Evolutionary conservation across 495 filamentous ascomycete genomes (phyloP), one percentile per base, ranked within the genome.

Genomic region (Elasticomyces elasticus): DNA sequence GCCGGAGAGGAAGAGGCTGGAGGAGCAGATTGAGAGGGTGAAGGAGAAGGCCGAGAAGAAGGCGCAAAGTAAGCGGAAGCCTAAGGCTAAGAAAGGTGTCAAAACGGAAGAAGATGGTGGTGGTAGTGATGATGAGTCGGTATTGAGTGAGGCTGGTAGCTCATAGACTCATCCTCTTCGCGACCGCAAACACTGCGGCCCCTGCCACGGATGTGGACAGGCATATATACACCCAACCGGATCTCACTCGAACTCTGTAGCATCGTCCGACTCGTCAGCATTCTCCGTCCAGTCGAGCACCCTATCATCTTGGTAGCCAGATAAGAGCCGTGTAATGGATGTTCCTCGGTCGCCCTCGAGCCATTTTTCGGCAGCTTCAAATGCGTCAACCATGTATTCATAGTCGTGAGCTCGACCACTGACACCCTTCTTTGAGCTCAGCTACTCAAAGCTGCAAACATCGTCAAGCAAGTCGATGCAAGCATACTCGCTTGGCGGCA

Each of bases 11-110:
- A 72, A 76, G 58, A 89, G 84, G 69, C 76, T 87, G 47, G 79
- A 83, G 67, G 84, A 83, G 28, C 83, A 87, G 69, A 84, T 85
- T 43, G 79, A 89, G 55, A 79, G 78, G 66, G 89, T 86, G 68
- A 55, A 74, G 53, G 77, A 73, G 57, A 79, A 80, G 51, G 58
- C 61, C 25, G 62, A 48, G 42, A 63, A 60, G 55, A 52, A 50
- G 37, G 59, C 42, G 11, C 41, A 55, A 27, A 60, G 52, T 37
- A 30, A 26, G 40, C 51, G 50, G 51, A 54, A 44, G 35, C 40
- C 41, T 30, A 58, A 50, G 38, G 55, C 52, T 41, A 53, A 55
- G 48, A 55, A 51, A 51, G 33, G 58, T 31, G 49, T 10, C 23
- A 52, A 59, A 45, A 45, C 48, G 13, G 38, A 50, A 15, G 45